Conservation (phyloP, 2,329 filamentous ascomycete species). For the Fonsecaea nubica region DNA sequence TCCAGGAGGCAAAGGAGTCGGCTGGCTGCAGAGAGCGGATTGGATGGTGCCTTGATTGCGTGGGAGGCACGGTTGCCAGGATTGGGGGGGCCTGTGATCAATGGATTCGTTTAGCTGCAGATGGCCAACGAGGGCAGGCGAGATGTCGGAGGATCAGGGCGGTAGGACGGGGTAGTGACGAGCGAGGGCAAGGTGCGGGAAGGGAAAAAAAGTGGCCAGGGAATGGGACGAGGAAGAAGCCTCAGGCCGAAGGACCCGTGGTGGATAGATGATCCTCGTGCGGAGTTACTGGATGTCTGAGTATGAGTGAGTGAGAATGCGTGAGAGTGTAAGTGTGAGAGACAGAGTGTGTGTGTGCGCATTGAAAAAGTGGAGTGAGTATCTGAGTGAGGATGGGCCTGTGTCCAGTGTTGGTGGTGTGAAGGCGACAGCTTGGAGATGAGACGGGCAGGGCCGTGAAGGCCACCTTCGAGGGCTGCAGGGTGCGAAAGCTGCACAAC, state of each 20-base stretch:
- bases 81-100: conserved; percentile 21
- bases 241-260: conserved; percentile 16
- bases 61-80: conserved; percentile 25
- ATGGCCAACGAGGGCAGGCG: conserved; percentile 7
- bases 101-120: conserved; percentile 31
- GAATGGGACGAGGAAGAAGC: conserved; percentile 1
- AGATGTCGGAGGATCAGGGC: conserved; percentile 10
- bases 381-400: conserved; percentile 7
- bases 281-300: not conserved
- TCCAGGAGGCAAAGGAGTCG: conserved; percentile 11
- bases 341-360: not conserved
- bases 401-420: conserved; percentile 15
- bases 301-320: not conserved
- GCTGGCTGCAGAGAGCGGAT: conserved; percentile 26
- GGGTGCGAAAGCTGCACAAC: conserved; percentile 2
- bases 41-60: conserved; percentile 37
- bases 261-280: conserved; percentile 14
- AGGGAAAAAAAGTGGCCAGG: not conserved
- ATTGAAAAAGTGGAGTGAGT: conserved; percentile 14
- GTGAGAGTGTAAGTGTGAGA: not conserved
- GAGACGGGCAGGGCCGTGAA: conserved; percentile 2
- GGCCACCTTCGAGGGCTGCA: not conserved
- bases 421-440: not conserved
- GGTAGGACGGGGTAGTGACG: conserved; percentile 9
- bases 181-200: not conserved